phyloP scores from a whole-genome alignment of 2,329 filamentous ascomycete species.

The Macroventuria anomochaeta region DNA sequence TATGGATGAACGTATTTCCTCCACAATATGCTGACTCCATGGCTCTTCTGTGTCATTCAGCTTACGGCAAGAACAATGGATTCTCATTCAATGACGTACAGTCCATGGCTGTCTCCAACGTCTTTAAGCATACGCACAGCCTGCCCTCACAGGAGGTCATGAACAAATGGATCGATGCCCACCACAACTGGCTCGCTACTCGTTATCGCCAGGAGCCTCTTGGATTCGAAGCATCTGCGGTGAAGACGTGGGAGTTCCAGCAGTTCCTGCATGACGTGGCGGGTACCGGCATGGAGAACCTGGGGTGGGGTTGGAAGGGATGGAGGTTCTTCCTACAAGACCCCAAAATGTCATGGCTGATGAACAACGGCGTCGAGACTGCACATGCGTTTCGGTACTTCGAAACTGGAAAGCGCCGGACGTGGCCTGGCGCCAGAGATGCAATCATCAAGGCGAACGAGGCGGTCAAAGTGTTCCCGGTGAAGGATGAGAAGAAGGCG shows the following conservation, averaged over 20 bases:
- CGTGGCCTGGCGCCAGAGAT: slow-evolving; percentile 24
- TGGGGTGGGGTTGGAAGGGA: slow-evolving; percentile 28
- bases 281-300: slow-evolving; percentile 24
- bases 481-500: slow-evolving; percentile 9
- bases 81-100: slow-evolving; percentile 29
- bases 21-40: slow-evolving; percentile 21
- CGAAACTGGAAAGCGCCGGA: slow-evolving; percentile 40
- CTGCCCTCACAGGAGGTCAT: slow-evolving; percentile 12
- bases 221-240: slow-evolving; percentile 28
- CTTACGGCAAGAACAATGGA: slow-evolving; percentile 26
- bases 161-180: slow-evolving; percentile 15
- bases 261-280: slow-evolving; percentile 44
- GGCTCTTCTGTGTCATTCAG: slow-evolving; percentile 22
- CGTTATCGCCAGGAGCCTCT: slow-evolving; percentile 16
- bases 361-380: slow-evolving; percentile 42
- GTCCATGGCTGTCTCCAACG: slow-evolving; percentile 24
- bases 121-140: slow-evolving; percentile 19
- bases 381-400: slow-evolving; percentile 48
- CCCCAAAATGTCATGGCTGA: slow-evolving; percentile 39
- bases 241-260: slow-evolving; percentile 30
- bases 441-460: slow-evolving; percentile 23
- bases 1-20: slow-evolving; percentile 27
- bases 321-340: slow-evolving; percentile 49
- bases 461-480: slow-evolving; percentile 19
- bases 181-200: slow-evolving; percentile 21